Base-by-base conservation (phyloP, 2,329 filamentous ascomycete species). In the Fusarium sp. region DNA sequence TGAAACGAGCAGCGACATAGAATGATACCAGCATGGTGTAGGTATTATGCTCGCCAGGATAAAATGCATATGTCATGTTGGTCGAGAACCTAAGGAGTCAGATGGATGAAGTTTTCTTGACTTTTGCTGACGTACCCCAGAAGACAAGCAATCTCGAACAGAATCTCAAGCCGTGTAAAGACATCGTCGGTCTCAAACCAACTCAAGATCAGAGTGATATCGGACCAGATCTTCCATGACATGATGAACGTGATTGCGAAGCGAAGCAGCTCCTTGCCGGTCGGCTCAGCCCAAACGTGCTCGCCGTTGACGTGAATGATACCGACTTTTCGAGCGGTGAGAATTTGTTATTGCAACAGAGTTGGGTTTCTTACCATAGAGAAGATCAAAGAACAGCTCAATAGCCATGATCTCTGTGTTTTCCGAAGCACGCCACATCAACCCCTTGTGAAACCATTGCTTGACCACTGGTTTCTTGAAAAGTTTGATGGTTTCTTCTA, bases 151-250 rank as follows among this genome's bases (percentile, higher is more conserved):
- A 91, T 87, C 51, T 89, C 84, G 76, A 91, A 90, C 3, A 92
- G 80, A 22, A 92, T 85, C n/a, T 85, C 86, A 34, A 90, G 69
- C 26, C 90, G 83, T 68, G 90, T 88, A 18, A 89, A 77, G 41
- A 92, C 85, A 73, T 92, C 90, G 71, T 91, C 88, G 30, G 85
- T 87, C 73, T 91, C 88, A 75, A 92, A 91, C 89, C 89, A 90
- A 66, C 85, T 87, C 65, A 91, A 84, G 14, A 89, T 81, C 28
- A 89, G 77, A 15, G 86, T 84, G 55, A 91, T 84, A 68, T 92
- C 90, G 54, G 84, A 85, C 90, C 90, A 92, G 70, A 92, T 88
- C 76, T 90, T 91, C 86, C 87, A 91, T 36, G 87, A 87, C 82
- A 92, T 86, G 69, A 88, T 87, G 76, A 92, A 92, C 0, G 88